phyloP scores from a whole-genome alignment of 164 flowering plant genomes.

The Paratinospora sagittata region DNA sequence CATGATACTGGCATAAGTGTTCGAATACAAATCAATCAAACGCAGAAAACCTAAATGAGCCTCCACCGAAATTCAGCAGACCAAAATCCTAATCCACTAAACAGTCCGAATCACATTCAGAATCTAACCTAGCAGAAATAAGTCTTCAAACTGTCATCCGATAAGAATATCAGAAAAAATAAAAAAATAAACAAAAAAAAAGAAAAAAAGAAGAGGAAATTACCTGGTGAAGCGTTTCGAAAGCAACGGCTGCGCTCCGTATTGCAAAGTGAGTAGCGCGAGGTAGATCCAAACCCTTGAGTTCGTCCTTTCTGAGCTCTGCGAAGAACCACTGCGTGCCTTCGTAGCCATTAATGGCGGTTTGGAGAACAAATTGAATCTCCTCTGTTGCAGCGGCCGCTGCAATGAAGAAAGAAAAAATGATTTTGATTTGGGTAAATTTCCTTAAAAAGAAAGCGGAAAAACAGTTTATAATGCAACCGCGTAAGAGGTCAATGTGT shows the following conservation, averaged over 20 bases:
- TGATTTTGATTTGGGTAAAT: no score
- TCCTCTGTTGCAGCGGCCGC: no score
- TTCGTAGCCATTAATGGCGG: slow-evolving; percentile 34
- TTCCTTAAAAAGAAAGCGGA: no score
- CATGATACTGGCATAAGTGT: not conserved
- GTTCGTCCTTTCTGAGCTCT: slow-evolving; percentile 15
- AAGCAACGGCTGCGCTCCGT: slow-evolving; percentile 86
- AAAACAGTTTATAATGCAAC: no score
- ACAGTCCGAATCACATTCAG: no score
- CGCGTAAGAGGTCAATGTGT: no score
- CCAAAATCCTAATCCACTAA: not conserved
- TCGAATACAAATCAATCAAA: not conserved
- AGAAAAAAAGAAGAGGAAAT: not conserved
- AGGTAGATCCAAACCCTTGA: slow-evolving; percentile 52
- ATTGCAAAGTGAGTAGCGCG: slow-evolving; percentile 62
- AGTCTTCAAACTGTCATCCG: not conserved
- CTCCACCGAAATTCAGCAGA: not conserved
- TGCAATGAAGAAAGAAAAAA: no score
- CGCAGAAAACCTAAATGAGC: not conserved
- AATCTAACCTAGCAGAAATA: no score
- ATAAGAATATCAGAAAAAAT: not conserved
- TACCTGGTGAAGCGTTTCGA: slow-evolving; percentile 77
- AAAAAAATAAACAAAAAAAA: no score
- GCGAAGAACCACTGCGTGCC: slow-evolving; percentile 7
- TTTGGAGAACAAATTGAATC: not conserved